A percentile compares a stretch with the other conserved stretches of the same genome.
These are phyloP conservation scores for Penicillium maclennaniae DNA, from an alignment of 495 filamentous ascomycete species.

Conservation along the genomic window DNA sequence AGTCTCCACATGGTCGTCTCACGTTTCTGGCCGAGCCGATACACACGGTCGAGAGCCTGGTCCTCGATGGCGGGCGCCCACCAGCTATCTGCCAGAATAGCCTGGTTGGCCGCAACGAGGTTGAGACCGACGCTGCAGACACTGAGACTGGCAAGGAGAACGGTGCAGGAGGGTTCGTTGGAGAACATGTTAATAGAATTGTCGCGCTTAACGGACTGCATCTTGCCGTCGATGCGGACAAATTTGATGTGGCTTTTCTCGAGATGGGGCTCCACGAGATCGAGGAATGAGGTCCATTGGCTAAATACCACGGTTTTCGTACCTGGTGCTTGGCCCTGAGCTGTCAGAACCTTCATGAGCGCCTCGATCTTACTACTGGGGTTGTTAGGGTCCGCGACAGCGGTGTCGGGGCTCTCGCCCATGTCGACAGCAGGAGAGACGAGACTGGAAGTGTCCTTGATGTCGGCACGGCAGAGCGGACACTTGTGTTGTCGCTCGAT, in stretches of 20 bases:
- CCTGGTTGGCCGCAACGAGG: constrained; percentile 82
- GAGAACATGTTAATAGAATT: constrained; percentile 63
- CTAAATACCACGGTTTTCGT: constrained; percentile 89
- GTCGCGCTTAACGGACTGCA: constrained; percentile 65
- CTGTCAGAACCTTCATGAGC: constrained; percentile 72
- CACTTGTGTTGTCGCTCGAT: constrained; percentile 80
- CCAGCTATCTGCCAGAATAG: constrained; percentile 82
- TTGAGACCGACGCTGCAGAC: constrained; percentile 89
- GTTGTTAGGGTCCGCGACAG: constrained; percentile 55
- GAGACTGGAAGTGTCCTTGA: constrained; percentile 53
- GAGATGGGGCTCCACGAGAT: constrained; percentile 72
- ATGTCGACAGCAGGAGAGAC: constrained; percentile 60
- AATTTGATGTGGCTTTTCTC: constrained; percentile 57
- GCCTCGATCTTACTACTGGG: constrained; percentile 83
- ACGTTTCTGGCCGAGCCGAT: constrained; percentile 78
- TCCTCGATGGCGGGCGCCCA: constrained; percentile 95
- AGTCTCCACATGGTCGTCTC: constrained; percentile 76
- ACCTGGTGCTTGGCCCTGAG: constrained; percentile 59
- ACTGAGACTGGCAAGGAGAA: constrained; percentile 78
- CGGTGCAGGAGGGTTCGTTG: constrained; percentile 61
- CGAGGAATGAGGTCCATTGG: constrained; percentile 89
- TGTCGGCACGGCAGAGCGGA: constrained; percentile 78
- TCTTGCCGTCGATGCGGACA: constrained; percentile 79
- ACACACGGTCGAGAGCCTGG: constrained; percentile 88
- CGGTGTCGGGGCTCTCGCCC: constrained; percentile 45